phyloP scores from a whole-genome alignment of 352 stramenopile species.

The Pythium rhizo-oryzae region DNA sequence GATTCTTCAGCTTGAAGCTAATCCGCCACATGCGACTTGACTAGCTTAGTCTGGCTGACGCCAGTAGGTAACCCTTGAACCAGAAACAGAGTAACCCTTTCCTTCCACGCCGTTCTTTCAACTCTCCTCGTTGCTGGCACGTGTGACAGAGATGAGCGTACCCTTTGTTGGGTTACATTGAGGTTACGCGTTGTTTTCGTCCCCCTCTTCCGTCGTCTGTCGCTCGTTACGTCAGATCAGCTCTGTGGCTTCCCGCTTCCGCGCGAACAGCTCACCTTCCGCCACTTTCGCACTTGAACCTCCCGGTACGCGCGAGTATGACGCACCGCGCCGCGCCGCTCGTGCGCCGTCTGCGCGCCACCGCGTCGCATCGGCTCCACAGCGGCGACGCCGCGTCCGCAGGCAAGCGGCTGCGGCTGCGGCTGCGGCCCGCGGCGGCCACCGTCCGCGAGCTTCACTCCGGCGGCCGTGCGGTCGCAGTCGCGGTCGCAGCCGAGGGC shows the following conservation, averaged over 20 bases:
- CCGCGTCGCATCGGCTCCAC: constrained; percentile 5
- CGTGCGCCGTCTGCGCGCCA: constrained; percentile 13
- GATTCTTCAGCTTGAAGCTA: constrained; percentile 10
- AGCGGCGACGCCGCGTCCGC: neutral
- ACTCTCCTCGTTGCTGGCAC: neutral
- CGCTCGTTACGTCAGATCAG: constrained; percentile 12
- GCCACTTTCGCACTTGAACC: neutral
- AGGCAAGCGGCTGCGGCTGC: constrained; percentile 22
- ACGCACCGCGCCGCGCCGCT: constrained; percentile 15
- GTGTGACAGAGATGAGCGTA: no score
- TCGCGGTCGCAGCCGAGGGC: neutral
- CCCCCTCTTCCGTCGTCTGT: constrained; percentile 14
- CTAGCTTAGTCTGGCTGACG: no score
- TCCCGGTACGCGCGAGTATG: neutral
- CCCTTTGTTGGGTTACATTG: constrained; percentile 9
- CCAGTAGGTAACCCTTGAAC: constrained; percentile 19
- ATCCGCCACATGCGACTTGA: no score
- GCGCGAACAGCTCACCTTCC: neutral
- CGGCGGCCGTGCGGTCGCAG: neutral
- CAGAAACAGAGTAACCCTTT: neutral
- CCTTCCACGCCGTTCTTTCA: neutral
- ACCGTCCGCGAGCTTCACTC: no score
- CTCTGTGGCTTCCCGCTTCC: constrained; percentile 14
- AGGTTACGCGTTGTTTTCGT: constrained; percentile 6
- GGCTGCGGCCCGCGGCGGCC: no score